phyloP scores from a whole-genome alignment of 306 rosid species.

The Luffa aegyptiaca region DNA sequence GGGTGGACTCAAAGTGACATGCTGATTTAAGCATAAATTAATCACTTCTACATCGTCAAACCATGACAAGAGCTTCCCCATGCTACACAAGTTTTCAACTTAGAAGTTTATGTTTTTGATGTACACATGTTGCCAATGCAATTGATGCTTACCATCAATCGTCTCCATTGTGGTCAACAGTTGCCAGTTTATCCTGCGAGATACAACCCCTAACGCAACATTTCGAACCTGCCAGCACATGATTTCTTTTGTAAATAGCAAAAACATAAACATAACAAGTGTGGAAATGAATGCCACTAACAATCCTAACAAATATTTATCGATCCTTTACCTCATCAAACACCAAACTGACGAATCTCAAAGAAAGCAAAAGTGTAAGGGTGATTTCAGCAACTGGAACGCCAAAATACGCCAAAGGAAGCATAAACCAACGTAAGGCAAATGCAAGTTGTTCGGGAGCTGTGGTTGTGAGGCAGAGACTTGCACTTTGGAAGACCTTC shows the following conservation, averaged over 20 bases:
- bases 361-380: conserved; percentile 81
- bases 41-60: background rate
- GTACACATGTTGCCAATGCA: background rate
- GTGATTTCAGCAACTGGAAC: conserved; percentile 87
- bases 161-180: conserved; percentile 68
- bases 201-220: conserved; percentile 80
- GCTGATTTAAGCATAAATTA: background rate
- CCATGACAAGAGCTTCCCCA: background rate
- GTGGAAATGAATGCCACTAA: background rate
- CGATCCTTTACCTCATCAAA: conserved; percentile 66
- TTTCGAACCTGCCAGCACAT: conserved; percentile 67
- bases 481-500: conserved; percentile 97
- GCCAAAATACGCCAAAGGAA: conserved; percentile 63
- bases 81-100: background rate
- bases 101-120: background rate
- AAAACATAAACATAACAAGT: background rate
- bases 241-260: conserved; percentile 3
- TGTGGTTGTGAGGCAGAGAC: conserved; percentile 92
- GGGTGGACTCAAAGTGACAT: background rate
- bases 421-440: conserved; percentile 87
- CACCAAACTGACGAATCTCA: conserved; percentile 82
- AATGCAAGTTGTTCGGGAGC: conserved; percentile 90
- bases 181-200: conserved; percentile 87
- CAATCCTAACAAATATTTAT: background rate
- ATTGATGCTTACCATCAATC: conserved; percentile 50